Base-by-base conservation (phyloP, 148 eudicot genomes). In the Chenopodium formosanum region DNA sequence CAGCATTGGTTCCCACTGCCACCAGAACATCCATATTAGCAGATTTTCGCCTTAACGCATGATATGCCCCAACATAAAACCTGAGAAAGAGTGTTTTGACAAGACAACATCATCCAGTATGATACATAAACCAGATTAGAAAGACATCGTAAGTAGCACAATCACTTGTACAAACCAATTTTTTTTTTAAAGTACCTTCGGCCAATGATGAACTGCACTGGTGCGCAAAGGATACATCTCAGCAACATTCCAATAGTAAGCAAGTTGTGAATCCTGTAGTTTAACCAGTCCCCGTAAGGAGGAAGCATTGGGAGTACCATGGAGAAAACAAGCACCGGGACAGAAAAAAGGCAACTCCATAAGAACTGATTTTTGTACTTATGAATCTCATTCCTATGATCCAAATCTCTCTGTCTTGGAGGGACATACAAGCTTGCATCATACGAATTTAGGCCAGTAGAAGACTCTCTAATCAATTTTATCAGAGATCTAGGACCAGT, bases 21-120 rank as follows among this genome's bases (percentile, higher is more conserved):
- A 96, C 98, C 76, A 96, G 86, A 79, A 96, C 99, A 86, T 96
- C 99, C 99, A 96, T 96, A 86, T 96, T 96, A 70, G 99, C 95
- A 79, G 94, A 96, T 84, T 82, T 94, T 82, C 97, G 89, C 82
- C 93, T 86, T 82, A 96, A 83, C 8, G 99, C 97, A 80, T 92
- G 92, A 86, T 96, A 96, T 67, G 99, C 91, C 69, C 99, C 99
- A 25, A 88, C 68, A 73, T 96, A 96, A 84, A 96, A 96, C 87
- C 99, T 95, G 88, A 79, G 32, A 85, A 88, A 31, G 12, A 58
- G 82, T 56, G 87, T 64, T 73, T 56, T 31, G 44, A 69, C 52
- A 81, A 14, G 34, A 60, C 44, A 70, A 34, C 73, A 78, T 50
- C 7, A 29, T 77, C 40, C 13, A 56, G 37, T 16, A 75, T 58